phyloP scores from a whole-genome alignment of 805 yeast genomes.

The Metschnikowia similis region DNA sequence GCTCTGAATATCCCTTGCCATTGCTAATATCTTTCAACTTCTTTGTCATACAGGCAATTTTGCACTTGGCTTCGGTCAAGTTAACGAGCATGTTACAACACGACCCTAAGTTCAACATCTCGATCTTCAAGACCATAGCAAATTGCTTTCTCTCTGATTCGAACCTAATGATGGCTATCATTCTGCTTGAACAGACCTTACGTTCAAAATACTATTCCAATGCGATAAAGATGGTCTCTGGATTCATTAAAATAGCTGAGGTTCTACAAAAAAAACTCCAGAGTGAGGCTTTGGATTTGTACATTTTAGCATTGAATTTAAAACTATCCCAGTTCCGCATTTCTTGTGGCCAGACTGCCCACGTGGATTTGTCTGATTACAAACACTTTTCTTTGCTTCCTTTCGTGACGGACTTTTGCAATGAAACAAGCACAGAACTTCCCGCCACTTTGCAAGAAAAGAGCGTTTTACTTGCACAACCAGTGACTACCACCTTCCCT shows the following conservation, averaged over 20 bases:
- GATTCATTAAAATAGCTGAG: conserved; percentile 12
- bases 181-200: background rate
- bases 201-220: conserved; percentile 11
- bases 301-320: conserved; percentile 5
- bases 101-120: background rate
- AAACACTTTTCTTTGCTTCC: background rate
- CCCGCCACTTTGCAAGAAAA: background rate
- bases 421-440: background rate
- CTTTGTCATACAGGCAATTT: conserved; percentile 15
- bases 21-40: conserved; percentile 12
- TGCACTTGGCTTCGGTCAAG: conserved; percentile 11
- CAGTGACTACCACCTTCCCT: background rate
- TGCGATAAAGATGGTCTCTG: conserved; percentile 13
- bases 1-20: background rate
- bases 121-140: conserved; percentile 10
- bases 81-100: conserved; percentile 6
- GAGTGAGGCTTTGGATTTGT: background rate
- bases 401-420: conserved; percentile 2
- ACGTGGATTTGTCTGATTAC: background rate
- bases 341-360: background rate
- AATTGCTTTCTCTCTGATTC: conserved; percentile 6
- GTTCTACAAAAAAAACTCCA: conserved; percentile 5
- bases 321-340: background rate
- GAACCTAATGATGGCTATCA: conserved; percentile 6
- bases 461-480: background rate